Evolutionary conservation across 2,329 filamentous ascomycete genomes (phyloP), one percentile per base, ranked within the genome.

Genomic region (Huntiella decipiens): DNA sequence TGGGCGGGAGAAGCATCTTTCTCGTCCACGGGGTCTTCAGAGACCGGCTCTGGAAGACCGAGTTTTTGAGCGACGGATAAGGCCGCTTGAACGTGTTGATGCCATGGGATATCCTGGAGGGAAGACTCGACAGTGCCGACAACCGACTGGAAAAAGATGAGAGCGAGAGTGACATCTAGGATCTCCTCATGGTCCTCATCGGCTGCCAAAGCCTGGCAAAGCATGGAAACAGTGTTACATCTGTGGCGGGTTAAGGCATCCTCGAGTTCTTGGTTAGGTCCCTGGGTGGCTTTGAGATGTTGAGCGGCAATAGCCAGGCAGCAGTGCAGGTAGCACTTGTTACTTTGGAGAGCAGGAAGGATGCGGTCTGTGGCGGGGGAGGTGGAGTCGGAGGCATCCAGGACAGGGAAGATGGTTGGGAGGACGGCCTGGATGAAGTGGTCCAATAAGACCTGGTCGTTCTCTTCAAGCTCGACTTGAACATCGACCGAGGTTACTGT

Each of bases 81-180:
- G 15, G 81, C 88, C 3, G 87, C 87, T 60, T 92, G 82, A 66
- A 96, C 95, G 66, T 98, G 91, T 60, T 93, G 83, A 65, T 88
- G 83, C 91, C 91, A 98, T 16, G 87, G 79, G 54, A 96, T 93
- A 58, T 96, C 87, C 12, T 84, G 81, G 17, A 95, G 74, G 40
- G 73, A 73, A 58, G 95, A 85, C 55, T 91, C 81, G 33, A 81
- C 77, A 55, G 83, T 76, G 45, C 88, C 88, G 52, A 96, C 88
- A 19, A 84, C 80, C 64, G 82, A 91, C 59, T 94, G 85, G 66
- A 95, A 92, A 66, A 94, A 91, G 59, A 95, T 94, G 74, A 96
- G 86, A 44, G 83, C 86, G 4, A 96, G 71, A 0, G 87, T 86
- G 1, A 88, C 86, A 62, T 96, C 88, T 10, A 96, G 75, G 54